These are phyloP conservation scores for Vaucheria bursata DNA, from an alignment of 352 stramenopile species.

Conservation along the genomic window DNA sequence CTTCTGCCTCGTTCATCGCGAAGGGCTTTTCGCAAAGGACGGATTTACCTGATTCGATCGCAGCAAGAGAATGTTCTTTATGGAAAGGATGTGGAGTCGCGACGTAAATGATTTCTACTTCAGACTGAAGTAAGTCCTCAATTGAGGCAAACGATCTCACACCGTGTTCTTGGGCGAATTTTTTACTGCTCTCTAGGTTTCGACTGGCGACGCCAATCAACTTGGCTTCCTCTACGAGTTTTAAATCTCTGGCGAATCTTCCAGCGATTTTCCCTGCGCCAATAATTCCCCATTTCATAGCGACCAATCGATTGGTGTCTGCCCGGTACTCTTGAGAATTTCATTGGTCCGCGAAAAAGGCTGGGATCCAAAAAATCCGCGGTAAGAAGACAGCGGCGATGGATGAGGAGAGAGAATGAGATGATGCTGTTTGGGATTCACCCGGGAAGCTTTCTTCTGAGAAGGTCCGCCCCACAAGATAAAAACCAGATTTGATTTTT, in stretches of 20 bases:
- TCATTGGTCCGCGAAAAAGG: conserved; percentile 47
- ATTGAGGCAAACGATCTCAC: not conserved
- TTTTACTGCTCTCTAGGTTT: not conserved
- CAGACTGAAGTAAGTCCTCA: not conserved
- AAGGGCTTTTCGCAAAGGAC: not conserved
- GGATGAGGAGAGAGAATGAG: no score
- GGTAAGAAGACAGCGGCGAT: conserved; percentile 81
- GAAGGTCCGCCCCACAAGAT: no score
- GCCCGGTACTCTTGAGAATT: no score
- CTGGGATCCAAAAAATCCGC: conserved; percentile 81
- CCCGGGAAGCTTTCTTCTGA: no score
- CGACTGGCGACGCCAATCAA: not conserved
- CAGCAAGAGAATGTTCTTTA: not conserved
- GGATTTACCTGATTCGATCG: not conserved
- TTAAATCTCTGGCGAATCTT: not conserved
- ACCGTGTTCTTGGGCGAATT: not conserved
- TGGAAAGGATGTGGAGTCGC: not conserved
- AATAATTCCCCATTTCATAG: conserved; percentile 3
- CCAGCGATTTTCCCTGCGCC: not conserved
- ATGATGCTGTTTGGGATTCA: no score
- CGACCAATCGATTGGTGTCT: no score
- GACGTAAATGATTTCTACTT: conserved; percentile 8
- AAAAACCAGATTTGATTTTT: conserved; percentile 71
- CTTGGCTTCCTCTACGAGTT: not conserved
- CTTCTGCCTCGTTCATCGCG: not conserved